Evolutionary conservation across 495 filamentous ascomycete species (phyloP), one percentile per base, ranked within the genome.

Genomic region (Lasiosphaeria miniovina): DNA sequence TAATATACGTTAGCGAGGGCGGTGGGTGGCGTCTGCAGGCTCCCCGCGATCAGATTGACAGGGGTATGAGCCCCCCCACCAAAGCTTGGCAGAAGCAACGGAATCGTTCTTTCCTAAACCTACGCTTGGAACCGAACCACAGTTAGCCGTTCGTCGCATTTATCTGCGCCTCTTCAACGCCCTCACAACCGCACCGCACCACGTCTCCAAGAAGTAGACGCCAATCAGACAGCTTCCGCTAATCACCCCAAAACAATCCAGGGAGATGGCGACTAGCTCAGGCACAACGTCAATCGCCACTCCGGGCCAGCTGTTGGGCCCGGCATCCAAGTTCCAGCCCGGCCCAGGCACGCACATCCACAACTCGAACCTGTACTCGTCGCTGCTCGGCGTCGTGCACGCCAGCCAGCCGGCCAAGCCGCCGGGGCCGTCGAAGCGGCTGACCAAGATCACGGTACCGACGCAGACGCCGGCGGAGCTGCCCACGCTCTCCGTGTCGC

Each of bases 291-390:
- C 52, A 8, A 56, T 77, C 32, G 83, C 80, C 34, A 73, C 85
- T 49, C 91, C 92, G 43, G 93, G 93, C 70, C 90, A 93, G 73
- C 78, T 84, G 52, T 83, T 98, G 24, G 93, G 88, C 17, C 73
- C 88, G 11, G 70, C 80, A 17, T 74, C 84, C 36, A 77, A 81
- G 58, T 91, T 87, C 72, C 66, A 73, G 49, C 82, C 89, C 49
- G 93, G 93, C 9, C 79, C 90, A 1, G 93, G 93, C 49, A 95
- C 90, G 3, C 90, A 96, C 72, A 79, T 93, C 65, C 80, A 91
- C 70, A 72, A 85, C 59, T 74, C 82, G 58, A 80, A 85, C 54
- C 79, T 95, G 65, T 87, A 87, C 75, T 86, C 91, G 59, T 94
- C 91, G 50, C 75, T 84, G 36, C 81, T 95, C 48, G 80, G 84